phyloP scores from a whole-genome alignment of 371 early-diverging fungal species.

The Fennellomyces sp. region DNA sequence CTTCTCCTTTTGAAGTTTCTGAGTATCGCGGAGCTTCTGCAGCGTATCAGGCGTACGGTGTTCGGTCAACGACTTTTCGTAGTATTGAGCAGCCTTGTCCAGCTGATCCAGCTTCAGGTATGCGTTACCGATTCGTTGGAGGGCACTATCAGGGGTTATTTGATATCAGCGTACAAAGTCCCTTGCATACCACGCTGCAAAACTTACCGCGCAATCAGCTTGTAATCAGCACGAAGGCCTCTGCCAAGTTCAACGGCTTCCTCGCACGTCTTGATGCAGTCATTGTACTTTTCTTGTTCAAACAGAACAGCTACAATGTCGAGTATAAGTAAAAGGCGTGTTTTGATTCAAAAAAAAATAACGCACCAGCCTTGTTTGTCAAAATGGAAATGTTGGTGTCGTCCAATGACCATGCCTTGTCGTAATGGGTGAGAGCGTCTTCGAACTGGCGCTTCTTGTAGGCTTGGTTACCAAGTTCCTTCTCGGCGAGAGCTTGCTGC shows the following conservation, averaged over 20 bases:
- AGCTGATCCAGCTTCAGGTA: conserved; percentile 81
- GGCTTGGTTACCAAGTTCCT: conserved; percentile 88
- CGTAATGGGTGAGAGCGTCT: conserved; percentile 87
- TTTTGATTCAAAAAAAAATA: not conserved
- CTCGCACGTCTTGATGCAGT: conserved; percentile 91
- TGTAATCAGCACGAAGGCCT: conserved; percentile 91
- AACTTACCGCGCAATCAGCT: conserved; percentile 86
- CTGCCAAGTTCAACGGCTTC: conserved; percentile 93
- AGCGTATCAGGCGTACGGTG: conserved; percentile 95
- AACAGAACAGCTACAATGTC: conserved; percentile 78
- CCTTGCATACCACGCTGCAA: not conserved
- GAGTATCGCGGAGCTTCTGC: conserved; percentile 85
- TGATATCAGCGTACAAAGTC: too few species aligned
- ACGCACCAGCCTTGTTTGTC: conserved; percentile 87
- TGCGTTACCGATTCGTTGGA: conserved; percentile 91
- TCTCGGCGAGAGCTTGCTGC: conserved; percentile 79
- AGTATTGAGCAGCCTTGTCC: conserved; percentile 89
- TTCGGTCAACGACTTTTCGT: conserved; percentile 92
- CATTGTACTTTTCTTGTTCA: conserved; percentile 91
- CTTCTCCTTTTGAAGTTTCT: conserved; percentile 78
- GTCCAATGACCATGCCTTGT: conserved; percentile 91
- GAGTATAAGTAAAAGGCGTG: not conserved
- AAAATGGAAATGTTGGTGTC: conserved; percentile 87
- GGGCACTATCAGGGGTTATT: conserved; percentile 67
- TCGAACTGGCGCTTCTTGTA: conserved; percentile 96